A percentile compares a stretch with the other conserved stretches of the same genome.
Evolutionary conservation across 2,329 filamentous ascomycete species (phyloP).

Genomic region (Penicillium olsonii): DNA sequence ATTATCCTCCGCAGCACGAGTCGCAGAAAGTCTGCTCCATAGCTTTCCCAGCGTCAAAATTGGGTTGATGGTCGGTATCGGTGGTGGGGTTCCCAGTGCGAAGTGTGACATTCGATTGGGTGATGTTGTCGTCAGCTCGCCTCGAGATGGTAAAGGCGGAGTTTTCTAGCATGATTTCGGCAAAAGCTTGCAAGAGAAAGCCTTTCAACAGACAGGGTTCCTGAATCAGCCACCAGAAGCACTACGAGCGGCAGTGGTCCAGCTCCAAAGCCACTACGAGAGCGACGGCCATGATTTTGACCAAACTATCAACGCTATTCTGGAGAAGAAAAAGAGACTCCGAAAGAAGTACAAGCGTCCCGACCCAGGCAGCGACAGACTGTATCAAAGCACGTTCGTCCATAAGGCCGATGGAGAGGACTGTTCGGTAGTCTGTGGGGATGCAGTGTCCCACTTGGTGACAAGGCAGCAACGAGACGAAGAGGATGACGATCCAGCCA

Average conservation of each 20-base stretch:
- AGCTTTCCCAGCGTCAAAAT: conserved; percentile 35
- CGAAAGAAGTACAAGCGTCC: not conserved
- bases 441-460: not conserved
- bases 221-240: conserved; percentile 20
- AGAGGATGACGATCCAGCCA: not conserved
- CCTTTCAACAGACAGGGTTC: conserved; percentile 17
- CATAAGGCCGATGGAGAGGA: no score
- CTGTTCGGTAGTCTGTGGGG: not conserved
- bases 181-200: conserved; percentile 16
- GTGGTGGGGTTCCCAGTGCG: conserved; percentile 30
- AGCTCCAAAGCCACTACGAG: not conserved
- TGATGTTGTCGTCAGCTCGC: conserved; percentile 8
- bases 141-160: conserved; percentile 7
- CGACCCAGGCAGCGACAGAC: not conserved
- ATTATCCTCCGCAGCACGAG: conserved; percentile 31
- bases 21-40: conserved; percentile 34
- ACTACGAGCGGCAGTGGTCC: not conserved
- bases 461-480: not conserved
- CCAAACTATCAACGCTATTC: not conserved
- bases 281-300: not conserved
- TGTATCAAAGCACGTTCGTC: not conserved
- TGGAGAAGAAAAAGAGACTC: not conserved
- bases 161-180: conserved; percentile 24
- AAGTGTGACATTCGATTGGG: conserved; percentile 32
- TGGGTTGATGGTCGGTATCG: conserved; percentile 50